A percentile compares a stretch with the other conserved stretches of the same genome.
Evolutionary conservation across 2,329 filamentous ascomycete species (phyloP).

Genomic region (Colletotrichum magnum): DNA sequence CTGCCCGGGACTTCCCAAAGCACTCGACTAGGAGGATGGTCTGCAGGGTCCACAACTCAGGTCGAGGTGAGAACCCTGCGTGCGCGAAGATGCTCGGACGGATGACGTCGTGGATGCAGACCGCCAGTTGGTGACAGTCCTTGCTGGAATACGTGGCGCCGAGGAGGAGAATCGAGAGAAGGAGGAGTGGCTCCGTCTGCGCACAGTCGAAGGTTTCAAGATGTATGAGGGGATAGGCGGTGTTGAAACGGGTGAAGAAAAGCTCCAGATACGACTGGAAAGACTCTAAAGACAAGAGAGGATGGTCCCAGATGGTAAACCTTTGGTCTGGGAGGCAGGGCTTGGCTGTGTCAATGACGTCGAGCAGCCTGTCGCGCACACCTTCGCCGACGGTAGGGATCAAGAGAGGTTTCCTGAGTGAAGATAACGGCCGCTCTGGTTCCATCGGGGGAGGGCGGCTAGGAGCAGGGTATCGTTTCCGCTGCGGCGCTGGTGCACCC

Average conservation of each 20-base stretch:
- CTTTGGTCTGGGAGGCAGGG: constrained; percentile 63
- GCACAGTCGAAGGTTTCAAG: constrained; percentile 68
- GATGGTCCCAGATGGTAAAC: constrained; percentile 62
- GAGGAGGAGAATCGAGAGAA: constrained; percentile 69
- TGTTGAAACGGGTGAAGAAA: constrained; percentile 74
- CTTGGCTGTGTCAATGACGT: constrained; percentile 64
- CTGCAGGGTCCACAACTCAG: constrained; percentile 73
- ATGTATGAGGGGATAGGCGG: constrained; percentile 72
- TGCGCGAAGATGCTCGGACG: constrained; percentile 72
- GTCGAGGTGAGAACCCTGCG: constrained; percentile 69
- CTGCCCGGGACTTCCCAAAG: constrained; percentile 74
- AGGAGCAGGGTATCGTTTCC: not conserved
- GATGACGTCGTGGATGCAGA: constrained; percentile 73
- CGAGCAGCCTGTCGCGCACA: constrained; percentile 58
- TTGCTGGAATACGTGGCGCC: constrained; percentile 74
- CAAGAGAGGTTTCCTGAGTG: constrained; percentile 36
- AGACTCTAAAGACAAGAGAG: constrained; percentile 63
- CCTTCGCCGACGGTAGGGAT: constrained; percentile 56
- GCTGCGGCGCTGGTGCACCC: not conserved
- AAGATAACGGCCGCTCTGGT: constrained; percentile 45
- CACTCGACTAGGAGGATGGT: constrained; percentile 74
- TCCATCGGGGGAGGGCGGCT: constrained; percentile 7
- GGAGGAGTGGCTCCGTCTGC: constrained; percentile 64
- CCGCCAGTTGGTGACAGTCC: constrained; percentile 70
- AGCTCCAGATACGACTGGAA: constrained; percentile 71